These are phyloP conservation scores for Cutaneotrichosporon daszewskae DNA, from an alignment of 1,284 basidiomycete species.

Conservation along the genomic window DNA sequence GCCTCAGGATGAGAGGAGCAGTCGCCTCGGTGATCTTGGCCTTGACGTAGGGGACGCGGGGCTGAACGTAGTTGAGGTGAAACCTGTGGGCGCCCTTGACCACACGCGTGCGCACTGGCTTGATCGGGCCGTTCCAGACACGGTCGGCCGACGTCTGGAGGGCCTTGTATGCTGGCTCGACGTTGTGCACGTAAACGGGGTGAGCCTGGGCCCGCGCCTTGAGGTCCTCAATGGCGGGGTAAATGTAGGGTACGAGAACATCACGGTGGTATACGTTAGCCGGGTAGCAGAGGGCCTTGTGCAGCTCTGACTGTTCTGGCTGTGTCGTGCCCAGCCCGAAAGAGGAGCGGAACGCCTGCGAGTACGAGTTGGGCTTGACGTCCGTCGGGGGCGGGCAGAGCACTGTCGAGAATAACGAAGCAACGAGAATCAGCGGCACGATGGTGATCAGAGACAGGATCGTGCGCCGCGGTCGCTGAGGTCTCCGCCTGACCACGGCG, in stretches of 20 bases:
- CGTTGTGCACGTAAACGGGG: constrained; percentile 25
- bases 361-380: constrained; percentile 19
- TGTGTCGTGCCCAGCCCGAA: constrained; percentile 21
- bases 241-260: constrained; percentile 35
- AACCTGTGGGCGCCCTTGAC: constrained; percentile 26
- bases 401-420: constrained; percentile 40
- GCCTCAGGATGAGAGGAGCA: constrained; percentile 28
- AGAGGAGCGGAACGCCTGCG: constrained; percentile 29
- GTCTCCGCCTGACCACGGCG: too few species aligned
- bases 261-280: constrained; percentile 37
- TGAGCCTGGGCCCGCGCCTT: constrained; percentile 19
- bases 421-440: constrained; percentile 34
- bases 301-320: constrained; percentile 22
- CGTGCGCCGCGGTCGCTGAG: too few species aligned
- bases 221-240: constrained; percentile 26
- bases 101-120: constrained; percentile 33
- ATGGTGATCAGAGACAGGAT: constrained; percentile 27
- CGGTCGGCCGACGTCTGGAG: constrained; percentile 8
- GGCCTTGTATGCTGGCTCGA: constrained; percentile 24
- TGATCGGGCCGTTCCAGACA: constrained; percentile 33
- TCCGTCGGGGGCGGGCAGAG: constrained; percentile 33
- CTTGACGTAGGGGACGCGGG: constrained; percentile 36
- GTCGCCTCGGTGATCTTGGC: constrained; percentile 29
- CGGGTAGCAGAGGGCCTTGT: constrained; percentile 40
- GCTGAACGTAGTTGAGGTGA: constrained; percentile 38